A percentile compares a stretch with the other conserved stretches of the same genome.
Conservation (phyloP, 2,329 filamentous ascomycete species). For the Ilyonectria destructans region DNA sequence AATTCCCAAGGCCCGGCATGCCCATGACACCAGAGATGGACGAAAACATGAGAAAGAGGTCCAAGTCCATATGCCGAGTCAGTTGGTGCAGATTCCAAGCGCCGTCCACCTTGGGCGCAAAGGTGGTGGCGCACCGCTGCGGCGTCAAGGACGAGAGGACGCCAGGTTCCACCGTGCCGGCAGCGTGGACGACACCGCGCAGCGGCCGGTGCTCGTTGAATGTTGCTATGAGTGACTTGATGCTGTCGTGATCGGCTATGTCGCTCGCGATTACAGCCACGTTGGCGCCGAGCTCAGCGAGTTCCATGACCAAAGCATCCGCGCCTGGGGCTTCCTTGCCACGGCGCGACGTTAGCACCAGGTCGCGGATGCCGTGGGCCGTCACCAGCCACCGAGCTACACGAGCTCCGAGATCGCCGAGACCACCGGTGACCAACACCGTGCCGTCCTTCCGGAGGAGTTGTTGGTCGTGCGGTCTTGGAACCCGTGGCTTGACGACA, state of each 20-base stretch:
- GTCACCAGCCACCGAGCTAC: background rate
- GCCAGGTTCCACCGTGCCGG: background rate
- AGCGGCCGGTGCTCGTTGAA: background rate
- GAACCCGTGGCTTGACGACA: background rate
- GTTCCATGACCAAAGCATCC: background rate
- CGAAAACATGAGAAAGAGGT: background rate
- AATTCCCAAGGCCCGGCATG: background rate
- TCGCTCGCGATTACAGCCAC: background rate
- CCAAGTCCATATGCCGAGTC: background rate
- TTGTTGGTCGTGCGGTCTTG: background rate
- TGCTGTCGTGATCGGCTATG: background rate
- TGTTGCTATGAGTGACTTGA: background rate
- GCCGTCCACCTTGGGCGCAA: constrained; percentile 9
- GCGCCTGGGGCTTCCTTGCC: background rate
- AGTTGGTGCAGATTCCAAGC: background rate
- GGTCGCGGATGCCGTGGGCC: background rate
- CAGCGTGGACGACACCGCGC: background rate
- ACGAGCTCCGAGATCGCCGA: background rate
- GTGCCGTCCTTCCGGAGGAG: background rate
- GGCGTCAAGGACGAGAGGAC: background rate
- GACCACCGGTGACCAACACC: background rate
- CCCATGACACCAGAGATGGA: background rate
- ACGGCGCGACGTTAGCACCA: background rate
- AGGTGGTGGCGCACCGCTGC: background rate
- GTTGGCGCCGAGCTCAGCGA: background rate